These are phyloP conservation scores for Eudorina sp. DNA, from an alignment of 139 green algal genomes.

Conservation along the genomic window DNA sequence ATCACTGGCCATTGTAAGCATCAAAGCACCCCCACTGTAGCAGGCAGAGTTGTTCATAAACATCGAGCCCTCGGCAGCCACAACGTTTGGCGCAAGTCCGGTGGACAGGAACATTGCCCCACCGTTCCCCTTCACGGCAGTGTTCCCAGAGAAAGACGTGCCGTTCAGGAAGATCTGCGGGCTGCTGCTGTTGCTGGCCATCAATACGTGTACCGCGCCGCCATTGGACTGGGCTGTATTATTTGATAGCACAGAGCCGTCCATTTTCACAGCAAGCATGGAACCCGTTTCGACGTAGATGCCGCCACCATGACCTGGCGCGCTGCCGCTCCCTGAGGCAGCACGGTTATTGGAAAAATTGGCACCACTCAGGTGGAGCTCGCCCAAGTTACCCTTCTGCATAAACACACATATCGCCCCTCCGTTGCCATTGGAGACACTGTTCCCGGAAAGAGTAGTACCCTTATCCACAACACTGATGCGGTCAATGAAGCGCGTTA, in stretches of 20 bases:
- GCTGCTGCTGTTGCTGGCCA: background rate
- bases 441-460: background rate
- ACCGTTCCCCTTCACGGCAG: background rate
- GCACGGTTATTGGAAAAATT: background rate
- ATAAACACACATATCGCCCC: background rate
- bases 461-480: background rate
- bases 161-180: background rate
- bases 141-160: background rate
- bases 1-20: background rate
- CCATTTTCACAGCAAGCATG: background rate
- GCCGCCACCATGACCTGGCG: background rate
- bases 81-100: no score
- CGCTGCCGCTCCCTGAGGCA: background rate
- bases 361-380: background rate
- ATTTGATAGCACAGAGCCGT: background rate
- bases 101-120: background rate
- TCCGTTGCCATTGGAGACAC: background rate
- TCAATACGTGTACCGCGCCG: background rate
- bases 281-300: background rate
- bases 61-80: no score
- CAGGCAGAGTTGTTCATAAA: background rate
- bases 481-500: background rate
- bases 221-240: background rate
- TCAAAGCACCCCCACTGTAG: background rate
- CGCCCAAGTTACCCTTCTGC: no score